Evolutionary conservation across 495 filamentous ascomycete species (phyloP).

Genomic region (Choiromyces venosus): DNA sequence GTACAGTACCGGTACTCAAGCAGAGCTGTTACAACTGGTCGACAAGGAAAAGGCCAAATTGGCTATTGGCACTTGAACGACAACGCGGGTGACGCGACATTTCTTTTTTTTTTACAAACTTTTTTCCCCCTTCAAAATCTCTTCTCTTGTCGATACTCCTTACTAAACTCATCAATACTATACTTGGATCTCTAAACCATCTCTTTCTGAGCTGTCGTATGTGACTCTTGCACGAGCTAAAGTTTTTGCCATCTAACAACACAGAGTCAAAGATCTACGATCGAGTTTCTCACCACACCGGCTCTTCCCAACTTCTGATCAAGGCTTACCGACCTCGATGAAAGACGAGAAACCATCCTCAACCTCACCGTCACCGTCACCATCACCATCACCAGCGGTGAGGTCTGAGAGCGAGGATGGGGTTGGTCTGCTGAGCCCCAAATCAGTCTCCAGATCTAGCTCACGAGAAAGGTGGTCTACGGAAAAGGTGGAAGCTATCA

Average conservation of each 20-base stretch:
- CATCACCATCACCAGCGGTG: background rate
- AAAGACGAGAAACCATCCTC: background rate
- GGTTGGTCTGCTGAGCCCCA: background rate
- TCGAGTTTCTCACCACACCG: background rate
- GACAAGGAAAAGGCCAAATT: background rate
- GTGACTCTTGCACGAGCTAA: background rate
- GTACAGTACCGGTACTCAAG: background rate
- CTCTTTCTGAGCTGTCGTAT: background rate
- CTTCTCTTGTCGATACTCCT: background rate
- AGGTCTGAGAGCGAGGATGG: background rate
- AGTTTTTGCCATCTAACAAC: background rate
- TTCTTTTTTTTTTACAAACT: background rate
- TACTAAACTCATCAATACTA: background rate
- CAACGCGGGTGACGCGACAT: background rate
- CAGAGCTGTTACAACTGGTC: background rate
- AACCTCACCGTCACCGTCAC: background rate
- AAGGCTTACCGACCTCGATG: background rate
- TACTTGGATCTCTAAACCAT: background rate
- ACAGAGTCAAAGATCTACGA: background rate
- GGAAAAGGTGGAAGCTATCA: conserved; percentile 51
- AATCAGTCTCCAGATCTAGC: background rate
- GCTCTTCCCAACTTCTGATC: background rate
- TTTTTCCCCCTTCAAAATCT: background rate
- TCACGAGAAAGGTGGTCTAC: background rate
- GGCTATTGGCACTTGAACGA: background rate